phyloP scores from a whole-genome alignment of 352 stramenopile genomes.

The Globisporangium megalacanthum region DNA sequence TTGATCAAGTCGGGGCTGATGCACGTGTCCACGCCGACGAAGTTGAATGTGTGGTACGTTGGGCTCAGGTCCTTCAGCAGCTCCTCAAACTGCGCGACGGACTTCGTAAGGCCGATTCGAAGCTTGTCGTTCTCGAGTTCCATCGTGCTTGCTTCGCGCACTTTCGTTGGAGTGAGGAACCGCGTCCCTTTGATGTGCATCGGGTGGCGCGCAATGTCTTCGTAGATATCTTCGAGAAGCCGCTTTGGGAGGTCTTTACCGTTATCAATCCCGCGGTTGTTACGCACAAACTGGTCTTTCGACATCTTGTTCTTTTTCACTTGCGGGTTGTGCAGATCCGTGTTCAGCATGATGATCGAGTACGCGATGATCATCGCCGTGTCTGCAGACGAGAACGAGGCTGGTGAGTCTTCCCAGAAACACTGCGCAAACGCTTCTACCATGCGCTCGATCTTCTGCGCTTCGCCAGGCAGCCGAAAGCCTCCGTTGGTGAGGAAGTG shows the following conservation, averaged over 20 bases:
- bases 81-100: slow-evolving; percentile 75
- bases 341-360: slow-evolving; percentile 91
- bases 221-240: slow-evolving; percentile 95
- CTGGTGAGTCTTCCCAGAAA: slow-evolving; percentile 94
- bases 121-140: slow-evolving; percentile 82
- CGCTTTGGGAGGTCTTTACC: slow-evolving; percentile 85
- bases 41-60: slow-evolving; percentile 85
- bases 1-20: slow-evolving; percentile 91
- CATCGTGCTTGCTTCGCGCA: slow-evolving; percentile 34
- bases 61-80: slow-evolving; percentile 81
- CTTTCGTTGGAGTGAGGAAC: slow-evolving; percentile 38
- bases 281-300: slow-evolving; percentile 96
- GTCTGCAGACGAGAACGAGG: slow-evolving; percentile 69
- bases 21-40: slow-evolving; percentile 86
- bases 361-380: slow-evolving; percentile 90
- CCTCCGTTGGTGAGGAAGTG: slow-evolving; percentile 97
- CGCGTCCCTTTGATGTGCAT: slow-evolving; percentile 89
- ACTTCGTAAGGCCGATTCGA: slow-evolving; percentile 52
- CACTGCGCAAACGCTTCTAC: slow-evolving; percentile 97
- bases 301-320: slow-evolving; percentile 97
- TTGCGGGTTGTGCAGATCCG: slow-evolving; percentile 86
- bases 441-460: slow-evolving; percentile 98
- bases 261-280: slow-evolving; percentile 93
- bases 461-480: slow-evolving; percentile 96
- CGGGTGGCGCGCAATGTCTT: slow-evolving; percentile 89